Evolutionary conservation across 2,329 filamentous ascomycete species (phyloP), one percentile per base, ranked within the genome.

Genomic region (Neoarthrinium moseri): DNA sequence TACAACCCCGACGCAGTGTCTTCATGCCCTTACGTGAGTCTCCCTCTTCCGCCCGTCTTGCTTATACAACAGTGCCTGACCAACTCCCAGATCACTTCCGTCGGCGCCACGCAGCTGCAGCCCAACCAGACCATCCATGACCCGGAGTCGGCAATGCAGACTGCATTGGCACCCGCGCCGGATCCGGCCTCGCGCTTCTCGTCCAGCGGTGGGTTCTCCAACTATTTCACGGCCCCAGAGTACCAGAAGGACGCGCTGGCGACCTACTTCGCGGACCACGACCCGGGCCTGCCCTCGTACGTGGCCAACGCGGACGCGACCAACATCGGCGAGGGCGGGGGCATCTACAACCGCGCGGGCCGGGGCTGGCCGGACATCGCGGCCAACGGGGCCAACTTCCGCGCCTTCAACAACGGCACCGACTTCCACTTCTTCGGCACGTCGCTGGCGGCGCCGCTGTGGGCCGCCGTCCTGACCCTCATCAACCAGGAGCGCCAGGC

Each of bases 311-410:
- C 18, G 7, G 43, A 73, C 66, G 57, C 61, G 57, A 39, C 29
- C 41, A 63, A 70, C 27, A 59, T 78, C 50, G 47, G 51, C 4
- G 56, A 57, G 11, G 50, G 53, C 41, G 24, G 24, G 21, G 53
- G 49, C 15, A 48, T 58, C 4, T 67, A 62, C 52, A 67, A 68
- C 53, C 48, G 46, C 8, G 59, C 51, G 1, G 66, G 65, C 7
- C 56, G 66, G 22, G 65, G 54, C 4, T 65, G 61, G 43, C 65
- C 66, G 2, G 65, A 69, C 49, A 50, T 69, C n/a, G 55, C 64
- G 6, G 64, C 64, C 3, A 67, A 81, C 43, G 67, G 77, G 1
- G 72, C 73, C 15, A 79, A 84, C 60, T 79, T 77, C 40, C 35
- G 35, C n/a, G 41, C 48, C 8, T 43, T 48, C 40, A 26, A 20